Evolutionary conservation across 345 rosid genomes (phyloP), one percentile per base, ranked within the genome.

Genomic region (Heritiera fomes): DNA sequence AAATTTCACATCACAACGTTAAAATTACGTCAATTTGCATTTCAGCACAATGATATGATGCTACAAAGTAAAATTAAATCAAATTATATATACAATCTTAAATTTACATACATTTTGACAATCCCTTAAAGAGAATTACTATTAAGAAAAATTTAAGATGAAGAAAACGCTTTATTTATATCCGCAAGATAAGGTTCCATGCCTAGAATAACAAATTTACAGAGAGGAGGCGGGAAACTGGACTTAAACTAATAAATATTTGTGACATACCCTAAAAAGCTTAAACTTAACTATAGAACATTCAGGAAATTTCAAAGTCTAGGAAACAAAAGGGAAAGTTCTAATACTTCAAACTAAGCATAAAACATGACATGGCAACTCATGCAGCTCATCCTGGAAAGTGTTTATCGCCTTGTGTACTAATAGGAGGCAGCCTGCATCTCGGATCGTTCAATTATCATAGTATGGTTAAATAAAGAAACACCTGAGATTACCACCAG

Each of bases 401-500:
- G 14, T 2, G 0, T 52, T 71, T 71, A 50, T 71, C 52, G 45
- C 9, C 61, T 71, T 52, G 4, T 71, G 7, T 30, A 50, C 60
- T 72, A 53, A 34, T 53, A 17, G 18, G 73, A 46, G 23, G 6
- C 70, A 65, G 49, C 47, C 14, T 14, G 69, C 47, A 40, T 49
- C 47, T 40, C 40, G 41, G 67, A 62, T 58, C 30, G 1, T 32
- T 9, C 15, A 32, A 32, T 62, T 62, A 4, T 30, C 3, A 13
- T 32, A 12, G 18, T 5, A 32, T 62, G 70, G 20, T 49, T 17
- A 65, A 15, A 71, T 30, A 14, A 14, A n/a, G 43, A 71, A 71
- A 71, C 13, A 49, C 43, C 60, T 71, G 60, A 28, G 20, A 49
- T 28, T 69, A 28, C n/a, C 73, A 47, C 73, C 58, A 69, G 58